phyloP scores from a whole-genome alignment of 2,329 filamentous ascomycete species.

The Pseudopyricularia cyperi region DNA sequence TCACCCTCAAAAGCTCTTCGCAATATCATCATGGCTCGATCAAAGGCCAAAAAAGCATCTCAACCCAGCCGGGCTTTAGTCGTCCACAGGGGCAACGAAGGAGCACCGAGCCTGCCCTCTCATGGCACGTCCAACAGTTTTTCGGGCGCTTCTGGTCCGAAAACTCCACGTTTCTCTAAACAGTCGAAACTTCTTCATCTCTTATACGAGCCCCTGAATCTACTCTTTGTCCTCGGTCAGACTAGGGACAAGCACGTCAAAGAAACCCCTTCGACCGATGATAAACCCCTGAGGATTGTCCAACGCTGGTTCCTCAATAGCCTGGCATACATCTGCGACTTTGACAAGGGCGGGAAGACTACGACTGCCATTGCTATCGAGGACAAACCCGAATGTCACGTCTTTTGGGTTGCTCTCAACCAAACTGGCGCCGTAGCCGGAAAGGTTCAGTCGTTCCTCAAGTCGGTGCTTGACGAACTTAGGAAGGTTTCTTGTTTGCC shows the following conservation, averaged over 20 bases:
- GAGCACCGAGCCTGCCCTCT: not conserved
- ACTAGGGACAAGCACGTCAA: conserved; percentile 16
- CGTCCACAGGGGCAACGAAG: not conserved
- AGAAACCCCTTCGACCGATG: not conserved
- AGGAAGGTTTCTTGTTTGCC: too few species aligned
- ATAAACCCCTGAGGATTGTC: conserved; percentile 2
- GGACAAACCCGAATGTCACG: conserved; percentile 13
- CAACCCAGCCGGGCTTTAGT: not conserved
- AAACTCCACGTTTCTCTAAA: not conserved
- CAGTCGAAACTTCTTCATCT: conserved; percentile 6
- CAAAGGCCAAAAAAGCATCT: not conserved
- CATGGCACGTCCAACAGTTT: not conserved
- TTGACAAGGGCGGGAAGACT: conserved; percentile 28
- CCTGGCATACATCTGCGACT: conserved; percentile 31
- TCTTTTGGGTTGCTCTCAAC: conserved; percentile 32
- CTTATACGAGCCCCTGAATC: conserved; percentile 24
- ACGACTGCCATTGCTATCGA: conserved; percentile 32
- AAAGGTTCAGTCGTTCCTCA: conserved; percentile 18
- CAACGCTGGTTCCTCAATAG: conserved; percentile 21
- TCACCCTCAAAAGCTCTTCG: too few species aligned
- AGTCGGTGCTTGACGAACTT: conserved; percentile 11
- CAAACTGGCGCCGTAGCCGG: too few species aligned
- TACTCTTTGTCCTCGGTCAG: conserved; percentile 18
- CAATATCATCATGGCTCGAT: not conserved
- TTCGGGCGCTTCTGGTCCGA: not conserved